Conservation (phyloP, 352 stramenopile genomes). For the Thalassiosira ordinaria region DNA sequence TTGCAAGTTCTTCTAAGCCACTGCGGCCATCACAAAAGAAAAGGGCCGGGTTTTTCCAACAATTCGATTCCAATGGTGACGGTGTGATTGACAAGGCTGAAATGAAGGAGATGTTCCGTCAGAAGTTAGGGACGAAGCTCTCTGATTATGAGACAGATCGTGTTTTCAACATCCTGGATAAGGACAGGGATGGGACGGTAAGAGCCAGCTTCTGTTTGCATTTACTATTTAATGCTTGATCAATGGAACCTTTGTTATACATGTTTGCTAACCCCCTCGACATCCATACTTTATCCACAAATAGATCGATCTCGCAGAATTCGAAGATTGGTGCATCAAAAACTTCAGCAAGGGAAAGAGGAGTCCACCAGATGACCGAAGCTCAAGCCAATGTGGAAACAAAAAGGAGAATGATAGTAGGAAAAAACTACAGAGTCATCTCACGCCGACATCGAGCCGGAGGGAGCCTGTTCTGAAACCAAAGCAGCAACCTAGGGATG, state of each 20-base stretch:
- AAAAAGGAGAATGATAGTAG: too few relatives aligned
- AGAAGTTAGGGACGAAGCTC: slow-evolving; percentile 17
- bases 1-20: too few relatives aligned
- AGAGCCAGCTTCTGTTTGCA: too few relatives aligned
- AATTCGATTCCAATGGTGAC: slow-evolving; percentile 23
- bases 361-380: too few relatives aligned
- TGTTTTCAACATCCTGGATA: slow-evolving; percentile 24
- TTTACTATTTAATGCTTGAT: too few relatives aligned
- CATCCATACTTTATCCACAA: too few relatives aligned
- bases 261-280: too few relatives aligned
- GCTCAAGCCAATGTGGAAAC: too few relatives aligned
- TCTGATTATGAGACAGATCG: slow-evolving; percentile 3
- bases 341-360: too few relatives aligned
- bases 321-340: slow-evolving; percentile 26
- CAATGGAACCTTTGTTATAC: too few relatives aligned
- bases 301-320: slow-evolving; percentile 24
- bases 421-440: too few relatives aligned
- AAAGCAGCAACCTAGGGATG: not conserved
- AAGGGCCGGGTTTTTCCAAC: slow-evolving; percentile 10
- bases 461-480: not conserved
- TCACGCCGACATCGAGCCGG: not conserved
- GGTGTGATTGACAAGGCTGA: slow-evolving; percentile 18
- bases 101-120: slow-evolving; percentile 30
- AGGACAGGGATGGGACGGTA: slow-evolving; percentile 23
- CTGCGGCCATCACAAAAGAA: too few relatives aligned